Evolutionary conservation across 1,284 basidiomycete genomes (phyloP), one percentile per base, ranked within the genome.

Genomic region (Naganishia liquefaciens): DNA sequence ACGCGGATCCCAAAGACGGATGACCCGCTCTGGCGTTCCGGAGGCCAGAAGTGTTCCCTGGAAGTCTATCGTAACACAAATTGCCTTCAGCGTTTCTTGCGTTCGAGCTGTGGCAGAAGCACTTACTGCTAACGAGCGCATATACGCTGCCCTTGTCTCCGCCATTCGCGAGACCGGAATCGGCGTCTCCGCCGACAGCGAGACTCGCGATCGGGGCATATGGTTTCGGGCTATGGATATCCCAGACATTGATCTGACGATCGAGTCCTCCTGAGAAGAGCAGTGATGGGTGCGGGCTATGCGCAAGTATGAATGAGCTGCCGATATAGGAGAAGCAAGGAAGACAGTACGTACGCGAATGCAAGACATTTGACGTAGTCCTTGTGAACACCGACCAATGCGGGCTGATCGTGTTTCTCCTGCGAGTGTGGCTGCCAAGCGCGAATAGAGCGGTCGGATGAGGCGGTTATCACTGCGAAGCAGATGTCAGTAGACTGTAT

Each of bases 231-330:
- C 82, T 80, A 13, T 80, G 80, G n/a, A 94, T 82, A 74, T 97
- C 93, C 95, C 96, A 99, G 0, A 99, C 82, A 73, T 93, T 93
- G 76, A 99, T 88, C 1, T 88, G 90, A 19, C 90, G 84, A 80
- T 99, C 96, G 68, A 99, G 92, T 0, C 93, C 95, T 2, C 93
- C 96, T 0, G 93, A 96, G 21, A 93, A 93, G 39, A 97, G 82
- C 86, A 91, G 92, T 51, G 85, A 85, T 67, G 89, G 87, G 66
- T 89, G 86, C 30, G 85, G 86, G 72, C 88, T 89, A 21, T 27
- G 23, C 37, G 13, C 19, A 10, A 13, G 23, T 37, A 37, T 37
- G 2, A 13, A 37, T 37, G 6, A 37, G 40, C 30, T 25, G n/a
- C 28, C n/a, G 28, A 33, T 10, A 46, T 27, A 13, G 28, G 53